These are phyloP conservation scores for Euryodendron excelsum DNA, from an alignment of 148 eudicot genomes.

Conservation along the genomic window DNA sequence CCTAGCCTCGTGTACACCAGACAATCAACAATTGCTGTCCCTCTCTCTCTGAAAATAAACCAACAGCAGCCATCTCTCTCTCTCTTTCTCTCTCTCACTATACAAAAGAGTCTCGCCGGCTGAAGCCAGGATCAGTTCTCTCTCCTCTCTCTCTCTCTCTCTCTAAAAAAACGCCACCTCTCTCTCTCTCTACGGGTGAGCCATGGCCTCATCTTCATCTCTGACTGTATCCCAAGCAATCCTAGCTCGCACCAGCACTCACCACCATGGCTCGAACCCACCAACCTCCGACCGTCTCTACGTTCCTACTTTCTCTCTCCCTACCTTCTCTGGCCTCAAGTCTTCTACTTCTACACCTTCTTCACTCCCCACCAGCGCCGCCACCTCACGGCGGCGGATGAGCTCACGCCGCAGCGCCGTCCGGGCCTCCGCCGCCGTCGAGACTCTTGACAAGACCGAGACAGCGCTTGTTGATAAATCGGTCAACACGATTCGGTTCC, in stretches of 20 bases:
- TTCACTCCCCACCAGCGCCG: constrained; percentile 3
- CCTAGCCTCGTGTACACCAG: constrained; percentile 10
- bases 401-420: constrained; percentile 22
- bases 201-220: constrained; percentile 62
- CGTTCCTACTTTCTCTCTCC: constrained; percentile 30
- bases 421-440: constrained; percentile 47
- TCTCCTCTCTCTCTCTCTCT: neutral
- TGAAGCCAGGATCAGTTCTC: too few relatives aligned
- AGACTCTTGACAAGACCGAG: constrained; percentile 43
- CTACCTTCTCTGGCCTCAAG: constrained; percentile 38
- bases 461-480: constrained; percentile 52
- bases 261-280: constrained; percentile 7
- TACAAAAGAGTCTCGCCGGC: neutral
- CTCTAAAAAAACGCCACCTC: neutral
- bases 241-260: constrained; percentile 26
- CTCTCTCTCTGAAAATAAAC: too few relatives aligned
- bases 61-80: neutral
- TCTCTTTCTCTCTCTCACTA: neutral
- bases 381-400: constrained; percentile 24
- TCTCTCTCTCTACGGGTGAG: constrained; percentile 9
- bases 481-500: constrained; percentile 73
- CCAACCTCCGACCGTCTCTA: neutral
- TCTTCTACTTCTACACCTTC: constrained; percentile 30
- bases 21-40: neutral
- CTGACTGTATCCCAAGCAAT: constrained; percentile 51